Base-by-base conservation (phyloP, 306 rosid species). In the Glycine soja region DNA sequence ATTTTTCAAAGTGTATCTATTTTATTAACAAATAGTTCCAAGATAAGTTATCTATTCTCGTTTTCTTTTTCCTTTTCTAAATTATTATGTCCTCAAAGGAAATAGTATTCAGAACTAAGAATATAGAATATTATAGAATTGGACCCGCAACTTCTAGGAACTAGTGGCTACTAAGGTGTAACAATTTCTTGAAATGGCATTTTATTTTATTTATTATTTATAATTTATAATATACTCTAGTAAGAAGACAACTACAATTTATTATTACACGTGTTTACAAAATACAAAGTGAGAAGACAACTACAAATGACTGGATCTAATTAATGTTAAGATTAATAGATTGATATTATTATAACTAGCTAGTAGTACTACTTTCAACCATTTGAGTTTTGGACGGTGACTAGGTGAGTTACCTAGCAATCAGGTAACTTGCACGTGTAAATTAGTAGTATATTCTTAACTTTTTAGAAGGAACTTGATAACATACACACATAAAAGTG, bases 121-220 rank as follows among this genome's bases (percentile, higher is more conserved):
- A 70, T 70, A 30, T 6, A 50, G 30, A 24, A 24, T 24, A 24
- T 24, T 24, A 24, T 24, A 24, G 18, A 30, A 6, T 70, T 70
- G 75, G 75, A 70, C 59, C 58, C 75, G 59, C 75, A 24, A 30
- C 59, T 70, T 46, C 45, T 12, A 6, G 11, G 75, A 48, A 70
- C 2, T 19, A 19, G 24, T 38, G 42, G 5, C 42, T 38, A 38
- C 6, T 38, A 48, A 64, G 48, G 72, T 40, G 53, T 43, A 42
- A 40, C 72, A 42, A 43, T n/a, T 8, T 67, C 14, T 67, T 67
- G 38, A 36, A 36, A 36, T 36, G 5, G 40, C 40, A 36, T 36
- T 36, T 36, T 36, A 36, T 36, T 36, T 36, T 36, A 36, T 36
- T 36, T 36, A 36, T 36, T 0, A 36, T 36, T 19, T 19, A 19